Base-by-base conservation (phyloP, 441 rosid genomes). In the Viola pubescens region DNA sequence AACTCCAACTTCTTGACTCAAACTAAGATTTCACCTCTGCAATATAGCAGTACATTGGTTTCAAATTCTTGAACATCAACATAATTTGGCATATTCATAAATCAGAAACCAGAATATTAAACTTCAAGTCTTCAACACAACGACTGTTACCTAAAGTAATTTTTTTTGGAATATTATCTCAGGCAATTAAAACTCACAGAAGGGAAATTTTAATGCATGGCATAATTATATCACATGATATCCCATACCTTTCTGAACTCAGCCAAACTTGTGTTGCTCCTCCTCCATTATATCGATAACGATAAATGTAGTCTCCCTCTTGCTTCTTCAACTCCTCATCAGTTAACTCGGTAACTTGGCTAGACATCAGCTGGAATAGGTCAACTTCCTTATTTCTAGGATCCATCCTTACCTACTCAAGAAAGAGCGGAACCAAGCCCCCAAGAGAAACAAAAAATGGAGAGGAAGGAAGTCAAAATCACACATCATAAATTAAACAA, bases 211-310 rank as follows among this genome's bases (percentile, higher is more conserved):
- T 26, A 26, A 26, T 26, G 34, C 34, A 26, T 26, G 34, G 3
- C 34, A 26, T 26, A 2, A 26, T 26, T 26, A 26, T 26, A 26
- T 26, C 34, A 26, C 34, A 26, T 26, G 34, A 26, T 10, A 13
- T 9, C 5, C 56, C 11, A 66, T 73, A 89, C 98, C 97, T 86
- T 80, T 87, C 90, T 54, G 97, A 88, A 68, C 85, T 80, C 71
- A 94, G 74, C 98, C 98, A 94, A 70, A 86, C 97, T 85, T 94
- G 98, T 74, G 97, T 78, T 55, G 98, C 97, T 72, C 95, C 98
- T 47, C 98, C 97, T 45, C 95, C 95, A 79, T 86, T 83, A 79
- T 94, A 94, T 59, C 85, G 83, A 73, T 94, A 94, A 45, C 89
- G 92, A 75, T 94, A 94, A 69, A 94, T 78, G 68, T 94, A 94